Evolutionary conservation across 2,329 filamentous ascomycete genomes (phyloP).

Genomic region (Pseudogymnoascus sp.): DNA sequence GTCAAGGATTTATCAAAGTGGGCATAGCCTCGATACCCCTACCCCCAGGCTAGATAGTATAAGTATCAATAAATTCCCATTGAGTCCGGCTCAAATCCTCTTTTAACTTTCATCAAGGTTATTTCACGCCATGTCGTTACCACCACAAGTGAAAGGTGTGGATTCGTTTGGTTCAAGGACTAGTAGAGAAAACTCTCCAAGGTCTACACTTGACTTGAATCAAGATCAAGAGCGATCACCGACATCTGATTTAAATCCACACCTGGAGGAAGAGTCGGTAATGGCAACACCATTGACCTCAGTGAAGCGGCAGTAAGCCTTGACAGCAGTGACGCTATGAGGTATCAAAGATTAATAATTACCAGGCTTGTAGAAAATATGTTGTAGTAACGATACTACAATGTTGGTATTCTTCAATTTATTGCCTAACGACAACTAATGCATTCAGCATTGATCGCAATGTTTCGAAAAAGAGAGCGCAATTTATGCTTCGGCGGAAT

Average conservation of each 20-base stretch:
- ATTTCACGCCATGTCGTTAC: neutral
- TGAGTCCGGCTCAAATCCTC: neutral
- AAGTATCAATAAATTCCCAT: neutral
- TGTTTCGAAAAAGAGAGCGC: neutral
- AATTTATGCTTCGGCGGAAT: neutral
- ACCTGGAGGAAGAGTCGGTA: neutral
- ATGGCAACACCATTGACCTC: neutral
- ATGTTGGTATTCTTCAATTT: neutral
- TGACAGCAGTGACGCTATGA: neutral
- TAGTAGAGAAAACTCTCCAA: neutral
- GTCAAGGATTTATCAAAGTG: neutral
- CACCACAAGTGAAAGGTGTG: neutral
- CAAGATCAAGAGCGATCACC: neutral
- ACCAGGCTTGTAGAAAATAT: neutral
- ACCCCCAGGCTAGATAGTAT: neutral
- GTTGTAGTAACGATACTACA: neutral
- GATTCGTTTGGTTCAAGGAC: neutral
- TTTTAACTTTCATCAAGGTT: neutral
- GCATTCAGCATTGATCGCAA: neutral
- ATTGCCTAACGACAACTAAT: neutral
- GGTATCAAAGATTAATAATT: neutral
- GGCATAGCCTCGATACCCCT: neutral
- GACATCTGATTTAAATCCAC: neutral
- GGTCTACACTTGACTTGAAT: neutral
- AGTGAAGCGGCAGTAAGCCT: neutral